Evolutionary conservation across 164 flowering plant species (phyloP).

Genomic region (Dillenia turbinata): DNA sequence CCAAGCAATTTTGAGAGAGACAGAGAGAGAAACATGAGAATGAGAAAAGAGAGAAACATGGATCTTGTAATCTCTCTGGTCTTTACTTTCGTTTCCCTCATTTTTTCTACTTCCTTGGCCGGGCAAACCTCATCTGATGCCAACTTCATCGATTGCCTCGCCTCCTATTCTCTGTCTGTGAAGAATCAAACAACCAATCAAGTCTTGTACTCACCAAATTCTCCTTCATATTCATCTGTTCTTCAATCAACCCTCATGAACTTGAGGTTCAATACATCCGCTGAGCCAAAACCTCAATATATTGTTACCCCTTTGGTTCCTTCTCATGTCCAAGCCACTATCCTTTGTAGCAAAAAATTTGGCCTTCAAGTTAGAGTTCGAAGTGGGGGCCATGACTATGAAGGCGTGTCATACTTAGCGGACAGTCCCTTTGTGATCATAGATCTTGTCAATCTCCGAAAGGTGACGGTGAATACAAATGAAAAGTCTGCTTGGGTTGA

Average conservation of each 20-base stretch:
- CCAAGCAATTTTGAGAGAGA: too few relatives aligned
- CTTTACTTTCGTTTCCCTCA: neutral
- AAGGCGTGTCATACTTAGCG: conserved; percentile 32
- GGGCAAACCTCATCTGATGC: neutral
- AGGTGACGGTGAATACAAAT: conserved; percentile 1
- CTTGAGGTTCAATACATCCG: conserved; percentile 23
- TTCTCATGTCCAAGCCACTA: conserved; percentile 34
- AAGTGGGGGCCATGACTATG: conserved; percentile 31
- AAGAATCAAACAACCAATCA: conserved; percentile 1
- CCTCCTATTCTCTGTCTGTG: conserved; percentile 8
- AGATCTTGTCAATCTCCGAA: conserved; percentile 20
- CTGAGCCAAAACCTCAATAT: conserved; percentile 31
- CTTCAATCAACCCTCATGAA: conserved; percentile 28
- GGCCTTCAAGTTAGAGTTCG: conserved; percentile 21
- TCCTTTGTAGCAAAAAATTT: conserved; percentile 15
- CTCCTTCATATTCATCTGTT: conserved; percentile 17
- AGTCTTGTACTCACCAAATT: conserved; percentile 15
- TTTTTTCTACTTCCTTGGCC: neutral
- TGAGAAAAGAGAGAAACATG: too few relatives aligned
- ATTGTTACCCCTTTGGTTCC: conserved; percentile 32
- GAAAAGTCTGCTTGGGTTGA: conserved; percentile 21
- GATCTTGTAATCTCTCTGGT: too few relatives aligned
- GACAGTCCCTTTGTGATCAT: conserved; percentile 26
- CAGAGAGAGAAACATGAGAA: too few relatives aligned
- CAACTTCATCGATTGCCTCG: conserved; percentile 20